Evolutionary conservation across 345 rosid species (phyloP), one percentile per base, ranked within the genome.

Genomic region (Eucalyptus cladocalyx): DNA sequence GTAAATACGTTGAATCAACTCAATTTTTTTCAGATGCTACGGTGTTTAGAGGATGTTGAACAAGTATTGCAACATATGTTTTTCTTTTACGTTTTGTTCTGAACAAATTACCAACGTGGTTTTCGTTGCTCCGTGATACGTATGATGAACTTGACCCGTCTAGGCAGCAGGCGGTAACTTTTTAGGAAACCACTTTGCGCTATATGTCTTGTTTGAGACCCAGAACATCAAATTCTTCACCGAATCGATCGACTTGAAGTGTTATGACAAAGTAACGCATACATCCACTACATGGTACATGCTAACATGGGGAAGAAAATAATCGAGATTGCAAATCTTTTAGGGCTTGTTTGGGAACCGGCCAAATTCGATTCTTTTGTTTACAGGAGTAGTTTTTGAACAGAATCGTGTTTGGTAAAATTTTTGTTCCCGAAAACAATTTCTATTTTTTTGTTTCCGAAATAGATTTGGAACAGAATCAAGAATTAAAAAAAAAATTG

Each of bases 341-440:
- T 34, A 18, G 19, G 53, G 53, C 19, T 47, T 50, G 7, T 50
- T 50, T 50, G 53, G 18, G 1, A 50, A 50, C 7, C 7, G 1
- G 7, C 19, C 19, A 50, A 50, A 50, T 15, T 50, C 3, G 5
- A 50, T 50, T 50, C 0, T 50, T 50, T 50, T 16, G 53, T 50
- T 50, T 50, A 50, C 1, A 0, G 0, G 18, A 50, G 0, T 50
- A 50, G 6, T 50, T 50, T 50, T 50, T 0, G 0, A 2, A 50
- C 19, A 15, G 0, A 50, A 50, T 50, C 0, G 0, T 1, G 7
- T 50, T 50, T 50, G 0, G 1, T 50, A 50, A 50, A 50, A 50
- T 0, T 2, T 49, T 50, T 50, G 3, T 16, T 49, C 3, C 0
- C 1, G 0, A 0, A 0, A 16, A 50, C 53, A 50, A 50, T 50